Percentiles rank a stretch among this genome's conserved stretches.
phyloP scores from a whole-genome alignment of 169 alveolate genomes.

The Plasmodium vivax region DNA sequence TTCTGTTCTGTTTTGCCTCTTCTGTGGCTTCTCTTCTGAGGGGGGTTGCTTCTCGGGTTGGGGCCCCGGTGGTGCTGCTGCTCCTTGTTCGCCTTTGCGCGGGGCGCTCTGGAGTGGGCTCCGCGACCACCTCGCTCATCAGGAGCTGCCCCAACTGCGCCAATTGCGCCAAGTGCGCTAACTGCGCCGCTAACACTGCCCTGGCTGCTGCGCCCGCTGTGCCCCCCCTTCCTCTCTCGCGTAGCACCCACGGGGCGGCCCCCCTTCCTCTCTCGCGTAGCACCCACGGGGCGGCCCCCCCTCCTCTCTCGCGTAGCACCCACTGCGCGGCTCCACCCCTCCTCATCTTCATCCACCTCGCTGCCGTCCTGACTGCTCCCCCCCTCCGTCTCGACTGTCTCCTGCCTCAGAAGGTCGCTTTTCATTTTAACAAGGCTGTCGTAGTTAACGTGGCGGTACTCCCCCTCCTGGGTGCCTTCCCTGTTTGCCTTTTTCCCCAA shows the following conservation, averaged over 20 bases:
- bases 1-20: neutral
- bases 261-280: neutral
- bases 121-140: neutral
- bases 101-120: neutral
- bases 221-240: neutral
- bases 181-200: neutral
- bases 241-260: neutral
- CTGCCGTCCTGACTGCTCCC: neutral
- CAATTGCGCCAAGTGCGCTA: neutral
- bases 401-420: neutral
- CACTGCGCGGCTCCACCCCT: neutral
- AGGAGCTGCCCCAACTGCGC: too few species aligned
- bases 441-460: neutral
- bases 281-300: neutral
- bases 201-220: neutral
- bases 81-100: neutral
- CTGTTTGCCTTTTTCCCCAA: neutral
- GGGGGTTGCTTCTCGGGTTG: neutral
- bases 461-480: neutral
- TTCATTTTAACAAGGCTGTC: conserved; percentile 27
- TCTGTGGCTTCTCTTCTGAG: neutral
- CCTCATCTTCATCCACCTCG: neutral
- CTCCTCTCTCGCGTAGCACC: neutral
- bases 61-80: neutral
- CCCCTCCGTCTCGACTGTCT: neutral